phyloP scores from a whole-genome alignment of 495 filamentous ascomycete genomes.

The Neurospora sp. region DNA sequence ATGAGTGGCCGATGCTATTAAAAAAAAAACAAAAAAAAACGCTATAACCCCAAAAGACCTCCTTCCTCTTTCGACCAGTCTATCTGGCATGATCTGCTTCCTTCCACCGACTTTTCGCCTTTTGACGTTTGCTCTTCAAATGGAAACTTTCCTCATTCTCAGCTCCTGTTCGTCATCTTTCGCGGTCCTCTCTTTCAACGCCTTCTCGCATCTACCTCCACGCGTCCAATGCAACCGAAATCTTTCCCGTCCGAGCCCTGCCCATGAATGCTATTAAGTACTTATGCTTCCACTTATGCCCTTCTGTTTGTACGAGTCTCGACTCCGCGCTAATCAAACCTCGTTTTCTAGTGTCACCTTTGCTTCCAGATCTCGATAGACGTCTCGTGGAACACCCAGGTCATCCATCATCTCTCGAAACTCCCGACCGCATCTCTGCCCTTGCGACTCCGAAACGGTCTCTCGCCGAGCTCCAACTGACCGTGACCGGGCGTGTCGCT shows the following conservation, averaged over 20 bases:
- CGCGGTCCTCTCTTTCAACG: neutral
- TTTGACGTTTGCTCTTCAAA: neutral
- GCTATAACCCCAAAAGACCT: neutral
- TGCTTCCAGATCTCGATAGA: constrained; percentile 10
- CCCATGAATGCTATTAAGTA: neutral
- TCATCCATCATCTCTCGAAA: constrained; percentile 21
- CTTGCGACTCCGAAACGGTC: neutral
- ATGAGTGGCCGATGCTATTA: neutral
- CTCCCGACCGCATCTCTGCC: constrained; percentile 4
- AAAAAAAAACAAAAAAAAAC: neutral
- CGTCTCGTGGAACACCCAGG: constrained; percentile 7
- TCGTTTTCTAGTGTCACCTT: constrained; percentile 13
- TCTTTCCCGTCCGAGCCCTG: neutral
- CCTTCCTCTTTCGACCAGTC: neutral
- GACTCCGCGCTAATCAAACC: neutral
- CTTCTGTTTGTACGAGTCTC: neutral
- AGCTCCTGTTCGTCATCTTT: neutral
- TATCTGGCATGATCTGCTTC: neutral
- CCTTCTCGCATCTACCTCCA: neutral
- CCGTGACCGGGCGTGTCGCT: neutral
- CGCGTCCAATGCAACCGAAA: neutral
- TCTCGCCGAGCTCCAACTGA: neutral
- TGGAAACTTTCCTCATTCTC: neutral
- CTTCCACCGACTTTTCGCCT: neutral
- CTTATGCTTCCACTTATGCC: neutral